phyloP scores from a whole-genome alignment of 441 rosid species.

The Euphorbia celastroides region DNA sequence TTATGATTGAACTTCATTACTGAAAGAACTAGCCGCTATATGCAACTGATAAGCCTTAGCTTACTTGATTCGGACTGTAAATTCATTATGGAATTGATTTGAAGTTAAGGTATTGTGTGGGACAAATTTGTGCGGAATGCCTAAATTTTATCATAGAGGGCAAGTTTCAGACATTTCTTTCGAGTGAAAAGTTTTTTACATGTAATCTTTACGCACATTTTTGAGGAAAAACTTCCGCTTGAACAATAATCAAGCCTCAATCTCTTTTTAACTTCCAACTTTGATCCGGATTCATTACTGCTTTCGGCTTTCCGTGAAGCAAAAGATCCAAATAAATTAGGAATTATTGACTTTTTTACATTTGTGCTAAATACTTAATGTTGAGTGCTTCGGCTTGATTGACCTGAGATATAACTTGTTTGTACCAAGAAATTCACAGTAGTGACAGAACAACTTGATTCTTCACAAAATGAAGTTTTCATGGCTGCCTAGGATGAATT shows the following conservation, averaged over 20 bases:
- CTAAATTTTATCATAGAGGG: background rate
- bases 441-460: background rate
- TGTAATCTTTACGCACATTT: background rate
- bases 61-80: background rate
- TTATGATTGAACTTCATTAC: constrained; percentile 2
- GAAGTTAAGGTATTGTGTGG: background rate
- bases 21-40: background rate
- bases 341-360: background rate
- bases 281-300: background rate
- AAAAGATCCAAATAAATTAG: background rate
- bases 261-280: background rate
- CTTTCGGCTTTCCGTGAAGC: background rate
- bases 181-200: background rate
- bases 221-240: background rate
- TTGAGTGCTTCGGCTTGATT: constrained; percentile 1
- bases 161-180: background rate
- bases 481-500: background rate
- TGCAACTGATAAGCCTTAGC: background rate
- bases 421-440: background rate
- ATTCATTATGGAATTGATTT: constrained; percentile 1
- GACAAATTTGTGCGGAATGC: background rate
- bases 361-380: background rate
- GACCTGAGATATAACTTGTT: background rate
- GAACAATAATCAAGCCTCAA: background rate
- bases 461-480: background rate